A percentile compares a stretch with the other conserved stretches of the same genome.
Conservation (phyloP, 805 yeast species). For the Scheffersomyces coipomensis region DNA sequence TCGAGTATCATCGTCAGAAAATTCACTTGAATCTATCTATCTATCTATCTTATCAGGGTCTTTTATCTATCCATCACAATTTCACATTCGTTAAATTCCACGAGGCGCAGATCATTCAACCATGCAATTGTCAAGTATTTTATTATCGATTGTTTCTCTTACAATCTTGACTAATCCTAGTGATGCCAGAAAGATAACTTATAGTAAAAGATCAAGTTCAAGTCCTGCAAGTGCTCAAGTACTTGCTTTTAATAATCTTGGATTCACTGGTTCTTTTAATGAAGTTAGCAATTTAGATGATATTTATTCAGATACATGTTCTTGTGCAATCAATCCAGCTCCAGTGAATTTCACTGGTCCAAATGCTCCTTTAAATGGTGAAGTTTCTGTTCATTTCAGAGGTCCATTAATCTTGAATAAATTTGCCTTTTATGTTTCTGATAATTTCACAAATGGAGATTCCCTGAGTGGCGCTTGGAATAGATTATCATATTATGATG, state of each 20-base stretch:
- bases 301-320: slow-evolving; percentile 37
- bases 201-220: not conserved
- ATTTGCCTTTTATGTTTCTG: slow-evolving; percentile 61
- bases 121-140: no score
- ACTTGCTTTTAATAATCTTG: slow-evolving; percentile 53
- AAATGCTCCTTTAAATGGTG: slow-evolving; percentile 66
- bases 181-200: not conserved
- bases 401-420: slow-evolving; percentile 65
- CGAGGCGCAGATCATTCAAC: no score
- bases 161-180: not conserved
- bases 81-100: no score
- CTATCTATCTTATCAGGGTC: no score
- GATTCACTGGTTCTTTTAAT: slow-evolving; percentile 52
- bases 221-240: slow-evolving; percentile 5
- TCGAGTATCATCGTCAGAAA: no score
- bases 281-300: slow-evolving; percentile 46
- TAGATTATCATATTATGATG: slow-evolving; percentile 60
- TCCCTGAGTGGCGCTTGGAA: slow-evolving; percentile 48
- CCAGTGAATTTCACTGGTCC: slow-evolving; percentile 50
- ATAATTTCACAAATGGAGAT: slow-evolving; percentile 34
- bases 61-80: no score
- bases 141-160: no score
- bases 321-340: slow-evolving; percentile 40
- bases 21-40: no score
- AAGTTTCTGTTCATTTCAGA: slow-evolving; percentile 73